phyloP scores from a whole-genome alignment of 169 alveolate genomes.

The Theileria luwenshuni region DNA sequence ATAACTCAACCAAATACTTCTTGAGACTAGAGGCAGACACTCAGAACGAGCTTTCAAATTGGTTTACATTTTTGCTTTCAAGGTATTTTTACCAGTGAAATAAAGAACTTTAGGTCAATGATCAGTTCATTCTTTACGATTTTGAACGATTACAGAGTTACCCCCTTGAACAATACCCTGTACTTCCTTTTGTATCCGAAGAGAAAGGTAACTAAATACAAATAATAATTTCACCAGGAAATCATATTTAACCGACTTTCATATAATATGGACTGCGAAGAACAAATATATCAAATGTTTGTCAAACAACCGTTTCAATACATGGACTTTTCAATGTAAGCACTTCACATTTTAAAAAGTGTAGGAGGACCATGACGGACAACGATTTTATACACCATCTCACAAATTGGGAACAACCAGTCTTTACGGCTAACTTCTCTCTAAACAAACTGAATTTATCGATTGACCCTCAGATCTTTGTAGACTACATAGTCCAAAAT shows the following conservation, averaged over 20 bases:
- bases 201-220: slow-evolving; percentile 4
- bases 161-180: slow-evolving; percentile 21
- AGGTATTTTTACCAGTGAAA: not conserved
- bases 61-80: slow-evolving; percentile 10
- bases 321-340: slow-evolving; percentile 27
- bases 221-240: slow-evolving; percentile 1
- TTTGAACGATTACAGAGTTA: slow-evolving; percentile 15
- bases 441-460: slow-evolving; percentile 15
- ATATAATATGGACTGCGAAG: slow-evolving; percentile 22
- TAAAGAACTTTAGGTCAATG: not conserved
- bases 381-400: slow-evolving; percentile 18
- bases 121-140: slow-evolving; percentile 17
- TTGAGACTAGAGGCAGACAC: slow-evolving; percentile 20
- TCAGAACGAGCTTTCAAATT: slow-evolving; percentile 4
- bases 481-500: slow-evolving; percentile 16
- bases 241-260: slow-evolving; percentile 12
- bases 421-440: slow-evolving; percentile 39
- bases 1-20: not conserved
- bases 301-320: slow-evolving; percentile 12
- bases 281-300: slow-evolving; percentile 3
- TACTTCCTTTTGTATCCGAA: slow-evolving; percentile 22
- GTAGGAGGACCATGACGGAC: slow-evolving; percentile 41
- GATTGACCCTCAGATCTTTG: slow-evolving; percentile 5
- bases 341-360: not conserved
- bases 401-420: slow-evolving; percentile 16